A percentile compares a stretch with the other conserved stretches of the same genome.
phyloP scores from a whole-genome alignment of 192 early-diverging fungal species.

The Gryganskiella cystojenkinii region DNA sequence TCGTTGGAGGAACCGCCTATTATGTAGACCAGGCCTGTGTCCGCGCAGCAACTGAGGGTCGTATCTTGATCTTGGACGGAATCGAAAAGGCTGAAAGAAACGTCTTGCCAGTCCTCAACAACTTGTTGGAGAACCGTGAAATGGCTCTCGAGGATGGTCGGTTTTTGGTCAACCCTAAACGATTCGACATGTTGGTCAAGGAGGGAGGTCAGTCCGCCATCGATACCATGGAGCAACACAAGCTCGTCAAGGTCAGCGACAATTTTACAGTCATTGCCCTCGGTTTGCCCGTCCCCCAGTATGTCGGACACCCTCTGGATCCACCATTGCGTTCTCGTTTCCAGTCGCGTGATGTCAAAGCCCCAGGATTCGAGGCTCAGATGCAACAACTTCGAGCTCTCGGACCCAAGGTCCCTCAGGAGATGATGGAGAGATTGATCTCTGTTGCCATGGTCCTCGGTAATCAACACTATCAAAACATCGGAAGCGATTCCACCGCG shows the following conservation, averaged over 20 bases:
- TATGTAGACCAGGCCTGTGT: slow-evolving; percentile 73
- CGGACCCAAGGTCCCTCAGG: slow-evolving; percentile 54
- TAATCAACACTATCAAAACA: slow-evolving; percentile 39
- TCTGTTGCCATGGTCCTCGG: slow-evolving; percentile 67
- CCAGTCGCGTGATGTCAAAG: slow-evolving; percentile 73
- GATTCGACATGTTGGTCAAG: slow-evolving; percentile 69
- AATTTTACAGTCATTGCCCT: slow-evolving; percentile 80
- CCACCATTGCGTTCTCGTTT: slow-evolving; percentile 86
- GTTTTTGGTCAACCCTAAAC: slow-evolving; percentile 76
- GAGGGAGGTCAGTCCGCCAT: slow-evolving; percentile 56
- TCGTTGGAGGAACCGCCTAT: slow-evolving; percentile 67
- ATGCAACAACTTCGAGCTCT: slow-evolving; percentile 58
- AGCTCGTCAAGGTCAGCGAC: slow-evolving; percentile 74
- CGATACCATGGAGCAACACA: slow-evolving; percentile 62
- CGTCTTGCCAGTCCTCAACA: slow-evolving; percentile 86
- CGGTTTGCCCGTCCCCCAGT: slow-evolving; percentile 77
- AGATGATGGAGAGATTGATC: slow-evolving; percentile 63
- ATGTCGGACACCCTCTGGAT: slow-evolving; percentile 77
- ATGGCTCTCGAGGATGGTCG: slow-evolving; percentile 86
- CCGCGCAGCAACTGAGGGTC: slow-evolving; percentile 69
- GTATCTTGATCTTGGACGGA: slow-evolving; percentile 70
- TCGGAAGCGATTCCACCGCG: slow-evolving; percentile 44
- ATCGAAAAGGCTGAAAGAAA: slow-evolving; percentile 88
- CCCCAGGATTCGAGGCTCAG: slow-evolving; percentile 63
- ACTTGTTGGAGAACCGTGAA: slow-evolving; percentile 87